Evolutionary conservation across 1,284 basidiomycete species (phyloP).

Genomic region (Rhodotorula mucilaginosa): DNA sequence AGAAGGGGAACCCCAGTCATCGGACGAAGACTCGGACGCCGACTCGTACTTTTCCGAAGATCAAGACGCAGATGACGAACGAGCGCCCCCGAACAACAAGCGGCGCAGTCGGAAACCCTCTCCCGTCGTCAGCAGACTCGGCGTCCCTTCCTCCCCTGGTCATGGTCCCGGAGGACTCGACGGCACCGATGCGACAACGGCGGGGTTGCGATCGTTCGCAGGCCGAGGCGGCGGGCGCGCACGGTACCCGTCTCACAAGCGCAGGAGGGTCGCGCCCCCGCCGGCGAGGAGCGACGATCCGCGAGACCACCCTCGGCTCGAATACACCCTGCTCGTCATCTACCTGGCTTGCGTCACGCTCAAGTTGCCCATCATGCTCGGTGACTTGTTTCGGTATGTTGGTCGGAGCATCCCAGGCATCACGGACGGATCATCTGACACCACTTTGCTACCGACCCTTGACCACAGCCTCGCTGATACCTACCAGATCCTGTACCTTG

Average conservation of each 20-base stretch:
- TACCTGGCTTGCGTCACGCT: conserved; percentile 41
- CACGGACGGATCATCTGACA: neutral
- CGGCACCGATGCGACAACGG: neutral
- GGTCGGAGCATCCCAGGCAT: neutral
- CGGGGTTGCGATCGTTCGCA: no score
- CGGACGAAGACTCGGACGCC: conserved; percentile 13
- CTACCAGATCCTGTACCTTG: conserved; percentile 38
- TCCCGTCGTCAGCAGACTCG: neutral
- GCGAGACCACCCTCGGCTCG: conserved; percentile 17
- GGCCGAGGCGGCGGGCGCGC: neutral
- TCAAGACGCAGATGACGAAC: conserved; percentile 27
- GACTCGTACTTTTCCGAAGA: conserved; percentile 14
- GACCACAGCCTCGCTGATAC: conserved; percentile 38
- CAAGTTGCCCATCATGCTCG: conserved; percentile 39
- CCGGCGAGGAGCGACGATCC: conserved; percentile 11
- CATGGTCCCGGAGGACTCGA: neutral
- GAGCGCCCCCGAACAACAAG: neutral
- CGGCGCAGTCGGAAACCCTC: neutral
- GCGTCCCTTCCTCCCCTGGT: neutral
- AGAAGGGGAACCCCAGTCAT: no score
- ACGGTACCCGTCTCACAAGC: neutral
- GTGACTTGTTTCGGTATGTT: conserved; percentile 41
- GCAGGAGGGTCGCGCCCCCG: neutral
- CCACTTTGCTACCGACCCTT: no score
- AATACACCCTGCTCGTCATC: conserved; percentile 37